A percentile compares a stretch with the other conserved stretches of the same genome.
These are phyloP conservation scores for Thymus mandschuricus DNA, from an alignment of 257 asterid genomes.

Conservation along the genomic window DNA sequence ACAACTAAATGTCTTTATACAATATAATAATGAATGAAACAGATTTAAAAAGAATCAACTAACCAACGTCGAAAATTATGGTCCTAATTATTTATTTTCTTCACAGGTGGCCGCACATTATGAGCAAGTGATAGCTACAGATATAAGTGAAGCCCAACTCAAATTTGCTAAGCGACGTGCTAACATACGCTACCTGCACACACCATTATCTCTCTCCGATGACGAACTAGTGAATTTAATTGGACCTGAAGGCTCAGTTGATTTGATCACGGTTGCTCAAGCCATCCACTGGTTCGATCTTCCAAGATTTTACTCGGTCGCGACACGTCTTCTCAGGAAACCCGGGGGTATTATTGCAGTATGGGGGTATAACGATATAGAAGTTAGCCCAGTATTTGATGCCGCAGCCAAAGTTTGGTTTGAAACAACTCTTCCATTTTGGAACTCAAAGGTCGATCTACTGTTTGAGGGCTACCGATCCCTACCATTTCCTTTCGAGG, in stretches of 20 bases:
- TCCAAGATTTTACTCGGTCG: conserved; percentile 39
- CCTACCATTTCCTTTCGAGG: conserved; percentile 9
- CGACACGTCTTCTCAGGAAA: conserved; percentile 30
- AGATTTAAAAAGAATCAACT: no score
- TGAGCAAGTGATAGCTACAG: conserved; percentile 46
- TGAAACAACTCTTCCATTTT: background rate
- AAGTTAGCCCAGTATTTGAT: background rate
- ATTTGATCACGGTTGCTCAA: conserved; percentile 38
- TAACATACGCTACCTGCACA: conserved; percentile 35
- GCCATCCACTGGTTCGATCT: conserved; percentile 57
- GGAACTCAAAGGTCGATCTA: background rate
- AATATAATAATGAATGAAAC: no score
- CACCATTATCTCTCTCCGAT: conserved; percentile 37
- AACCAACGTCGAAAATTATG: no score
- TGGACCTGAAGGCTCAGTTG: conserved; percentile 30
- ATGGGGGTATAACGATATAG: background rate
- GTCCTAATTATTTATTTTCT: background rate
- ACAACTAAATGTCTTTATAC: no score
- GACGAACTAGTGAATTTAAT: conserved; percentile 29
- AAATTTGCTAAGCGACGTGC: conserved; percentile 35
- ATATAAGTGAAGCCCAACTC: conserved; percentile 40
- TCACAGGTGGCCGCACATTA: conserved; percentile 6
- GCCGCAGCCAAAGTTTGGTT: background rate
- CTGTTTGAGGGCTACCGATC: background rate
- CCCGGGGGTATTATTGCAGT: conserved; percentile 9